phyloP scores from a whole-genome alignment of 345 rosid species.

The Balakata baccata region DNA sequence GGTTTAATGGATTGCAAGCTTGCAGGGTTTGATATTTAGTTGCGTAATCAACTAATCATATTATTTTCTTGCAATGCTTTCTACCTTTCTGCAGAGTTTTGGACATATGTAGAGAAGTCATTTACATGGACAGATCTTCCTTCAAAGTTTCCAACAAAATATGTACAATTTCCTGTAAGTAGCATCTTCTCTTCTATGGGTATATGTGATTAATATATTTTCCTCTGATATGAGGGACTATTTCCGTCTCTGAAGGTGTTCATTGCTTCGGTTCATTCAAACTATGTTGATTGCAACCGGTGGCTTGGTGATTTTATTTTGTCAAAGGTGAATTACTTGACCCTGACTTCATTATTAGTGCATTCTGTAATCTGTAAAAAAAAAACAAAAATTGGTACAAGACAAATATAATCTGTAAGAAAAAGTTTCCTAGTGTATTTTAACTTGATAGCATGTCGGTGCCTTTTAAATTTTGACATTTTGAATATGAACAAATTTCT shows the following conservation, averaged over 20 bases:
- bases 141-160: conserved; percentile 86
- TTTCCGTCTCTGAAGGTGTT: conserved; percentile 54
- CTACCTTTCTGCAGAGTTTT: conserved; percentile 57
- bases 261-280: conserved; percentile 91
- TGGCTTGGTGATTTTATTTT: conserved; percentile 94
- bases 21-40: neutral
- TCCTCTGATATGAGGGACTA: conserved; percentile 5
- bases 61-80: neutral
- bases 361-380: neutral
- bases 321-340: conserved; percentile 59
- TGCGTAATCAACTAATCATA: neutral
- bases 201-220: neutral
- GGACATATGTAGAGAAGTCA: conserved; percentile 97
- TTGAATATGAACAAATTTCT: neutral
- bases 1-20: neutral
- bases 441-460: neutral
- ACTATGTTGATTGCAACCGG: conserved; percentile 87
- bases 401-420: too few relatives aligned
- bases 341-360: neutral
- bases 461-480: neutral
- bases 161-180: conserved; percentile 93
- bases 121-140: conserved; percentile 92
- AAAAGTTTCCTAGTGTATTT: neutral
- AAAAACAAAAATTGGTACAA: too few relatives aligned
- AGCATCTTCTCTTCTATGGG: conserved; percentile 4